Evolutionary conservation across 2,329 filamentous ascomycete species (phyloP).

Genomic region (Cladosporium sp.): DNA sequence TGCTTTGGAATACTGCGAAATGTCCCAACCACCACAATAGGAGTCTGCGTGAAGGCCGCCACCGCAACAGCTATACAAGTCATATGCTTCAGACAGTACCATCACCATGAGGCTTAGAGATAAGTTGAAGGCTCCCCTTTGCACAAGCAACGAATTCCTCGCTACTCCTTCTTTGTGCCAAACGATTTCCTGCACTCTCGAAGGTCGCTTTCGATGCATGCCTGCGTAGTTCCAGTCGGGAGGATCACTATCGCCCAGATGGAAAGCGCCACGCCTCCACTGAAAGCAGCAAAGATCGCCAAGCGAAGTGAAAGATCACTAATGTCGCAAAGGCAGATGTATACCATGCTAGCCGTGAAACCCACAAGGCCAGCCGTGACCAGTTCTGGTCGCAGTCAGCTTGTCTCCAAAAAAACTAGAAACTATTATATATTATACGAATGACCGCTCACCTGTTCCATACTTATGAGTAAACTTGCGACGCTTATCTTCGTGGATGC

Average conservation of each 20-base stretch:
- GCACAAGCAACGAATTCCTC: background rate
- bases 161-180: background rate
- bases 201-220: background rate
- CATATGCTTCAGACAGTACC: background rate
- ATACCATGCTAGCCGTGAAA: background rate
- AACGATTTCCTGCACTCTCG: background rate
- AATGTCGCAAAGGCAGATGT: background rate
- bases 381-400: background rate
- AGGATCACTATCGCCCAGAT: background rate
- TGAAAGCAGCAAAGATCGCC: background rate
- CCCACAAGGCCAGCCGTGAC: background rate
- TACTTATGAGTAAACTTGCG: background rate
- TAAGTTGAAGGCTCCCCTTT: background rate
- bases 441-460: background rate
- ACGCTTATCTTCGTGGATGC: background rate
- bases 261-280: background rate
- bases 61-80: background rate
- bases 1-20: background rate
- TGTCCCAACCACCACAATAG: background rate
- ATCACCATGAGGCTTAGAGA: background rate
- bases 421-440: no score
- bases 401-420: background rate
- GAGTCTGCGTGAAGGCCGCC: background rate
- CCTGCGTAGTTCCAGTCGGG: background rate
- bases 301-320: background rate